Percentiles rank a stretch among this genome's conserved stretches.
Evolutionary conservation across 345 rosid species (phyloP).

Genomic region (Salix dunnii): DNA sequence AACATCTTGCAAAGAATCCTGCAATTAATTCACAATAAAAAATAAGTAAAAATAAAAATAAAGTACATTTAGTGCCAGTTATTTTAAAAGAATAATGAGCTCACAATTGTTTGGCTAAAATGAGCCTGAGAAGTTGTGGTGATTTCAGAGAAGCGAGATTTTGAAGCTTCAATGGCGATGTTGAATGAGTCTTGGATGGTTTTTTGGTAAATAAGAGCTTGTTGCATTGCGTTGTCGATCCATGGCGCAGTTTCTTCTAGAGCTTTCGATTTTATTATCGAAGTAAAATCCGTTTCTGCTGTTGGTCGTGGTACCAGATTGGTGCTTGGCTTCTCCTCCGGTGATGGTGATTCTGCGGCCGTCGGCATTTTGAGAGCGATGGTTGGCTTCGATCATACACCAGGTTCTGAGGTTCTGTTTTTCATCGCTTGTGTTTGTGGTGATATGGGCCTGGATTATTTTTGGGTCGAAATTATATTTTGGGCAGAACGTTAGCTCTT

Average conservation of each 20-base stretch:
- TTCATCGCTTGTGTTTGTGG: neutral
- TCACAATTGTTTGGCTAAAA: slow-evolving; percentile 54
- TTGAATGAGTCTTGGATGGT: slow-evolving; percentile 43
- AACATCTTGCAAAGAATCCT: slow-evolving; percentile 57
- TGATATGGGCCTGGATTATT: neutral
- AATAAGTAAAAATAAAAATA: too few relatives aligned
- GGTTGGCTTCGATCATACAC: neutral
- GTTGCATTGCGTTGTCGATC: slow-evolving; percentile 66
- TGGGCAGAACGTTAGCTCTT: neutral
- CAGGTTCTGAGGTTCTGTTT: neutral
- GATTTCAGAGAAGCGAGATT: slow-evolving; percentile 58
- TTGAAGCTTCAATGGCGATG: slow-evolving; percentile 40
- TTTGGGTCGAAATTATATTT: neutral
- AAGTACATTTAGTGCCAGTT: neutral
- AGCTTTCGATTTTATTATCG: slow-evolving; percentile 35
- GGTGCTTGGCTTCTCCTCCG: slow-evolving; percentile 30
- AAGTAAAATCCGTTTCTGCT: slow-evolving; percentile 1
- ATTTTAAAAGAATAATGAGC: neutral
- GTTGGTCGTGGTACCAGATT: slow-evolving; percentile 8
- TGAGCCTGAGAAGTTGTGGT: slow-evolving; percentile 62
- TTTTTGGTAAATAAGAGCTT: slow-evolving; percentile 55
- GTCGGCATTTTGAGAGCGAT: slow-evolving; percentile 36
- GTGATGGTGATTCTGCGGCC: slow-evolving; percentile 39
- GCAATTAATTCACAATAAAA: neutral
- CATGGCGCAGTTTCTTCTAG: slow-evolving; percentile 54